phyloP scores from a whole-genome alignment of 108 stramenopile species.

The Phaeodactylum tricornutum region DNA sequence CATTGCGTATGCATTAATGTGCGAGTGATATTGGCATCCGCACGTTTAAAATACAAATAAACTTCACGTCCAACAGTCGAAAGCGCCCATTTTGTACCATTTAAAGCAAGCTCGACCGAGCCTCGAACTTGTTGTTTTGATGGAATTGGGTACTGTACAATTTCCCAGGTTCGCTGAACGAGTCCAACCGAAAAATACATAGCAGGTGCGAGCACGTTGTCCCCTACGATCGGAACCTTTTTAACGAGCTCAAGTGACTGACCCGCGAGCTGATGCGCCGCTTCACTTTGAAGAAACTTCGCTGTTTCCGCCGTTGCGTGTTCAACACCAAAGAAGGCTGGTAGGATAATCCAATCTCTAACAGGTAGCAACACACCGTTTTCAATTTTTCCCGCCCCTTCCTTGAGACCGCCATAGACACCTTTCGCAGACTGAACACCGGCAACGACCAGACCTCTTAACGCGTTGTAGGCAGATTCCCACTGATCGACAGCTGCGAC shows the following conservation, averaged over 20 bases:
- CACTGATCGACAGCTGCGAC: conserved; percentile 49
- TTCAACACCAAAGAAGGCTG: conserved; percentile 44
- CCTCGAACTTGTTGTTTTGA: conserved; percentile 30
- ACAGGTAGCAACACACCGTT: conserved; percentile 47
- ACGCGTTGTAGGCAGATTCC: conserved; percentile 35
- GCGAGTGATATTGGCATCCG: conserved; percentile 49
- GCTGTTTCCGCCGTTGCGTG: conserved; percentile 20
- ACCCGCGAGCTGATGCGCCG: conserved; percentile 20
- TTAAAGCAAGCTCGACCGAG: conserved; percentile 37
- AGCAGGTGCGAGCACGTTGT: conserved; percentile 32
- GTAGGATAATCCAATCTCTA: conserved; percentile 49
- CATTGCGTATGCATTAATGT: conserved; percentile 52
- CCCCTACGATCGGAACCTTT: conserved; percentile 42
- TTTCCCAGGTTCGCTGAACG: conserved; percentile 26
- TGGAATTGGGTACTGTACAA: conserved; percentile 55
- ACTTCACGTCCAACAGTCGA: conserved; percentile 23
- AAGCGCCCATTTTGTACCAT: conserved; percentile 38
- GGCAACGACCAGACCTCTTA: conserved; percentile 23
- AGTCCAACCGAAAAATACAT: conserved; percentile 24
- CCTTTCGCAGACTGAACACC: conserved; percentile 18
- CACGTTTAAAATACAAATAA: conserved; percentile 35
- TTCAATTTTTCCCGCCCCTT: conserved; percentile 34
- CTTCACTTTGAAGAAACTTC: conserved; percentile 28
- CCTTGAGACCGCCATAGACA: conserved; percentile 42
- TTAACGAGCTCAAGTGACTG: conserved; percentile 22